Percentiles rank a stretch among this genome's conserved stretches.
phyloP scores from a whole-genome alignment of 495 filamentous ascomycete genomes.

The Hypoxylon crocopeplum region DNA sequence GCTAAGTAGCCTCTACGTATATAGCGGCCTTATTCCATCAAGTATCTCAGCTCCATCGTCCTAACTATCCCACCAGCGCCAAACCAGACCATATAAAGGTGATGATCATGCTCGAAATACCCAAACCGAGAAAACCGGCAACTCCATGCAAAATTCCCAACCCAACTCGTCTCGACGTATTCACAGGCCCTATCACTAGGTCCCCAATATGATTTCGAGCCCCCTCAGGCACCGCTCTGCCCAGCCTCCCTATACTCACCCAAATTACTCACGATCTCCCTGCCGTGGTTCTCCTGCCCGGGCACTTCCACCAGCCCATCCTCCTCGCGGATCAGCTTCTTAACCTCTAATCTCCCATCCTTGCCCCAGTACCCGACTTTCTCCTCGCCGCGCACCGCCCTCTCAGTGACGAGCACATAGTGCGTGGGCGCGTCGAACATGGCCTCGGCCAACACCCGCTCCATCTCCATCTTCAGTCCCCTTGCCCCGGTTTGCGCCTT shows the following conservation, averaged over 20 bases:
- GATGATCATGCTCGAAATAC: too few species aligned
- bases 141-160: not conserved
- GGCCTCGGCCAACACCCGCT: slow-evolving; percentile 81
- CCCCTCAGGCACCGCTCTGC: slow-evolving; percentile 49
- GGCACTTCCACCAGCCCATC: slow-evolving; percentile 40
- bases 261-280: slow-evolving; percentile 33
- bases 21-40: too few species aligned
- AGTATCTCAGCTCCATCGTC: too few species aligned
- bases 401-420: slow-evolving; percentile 76
- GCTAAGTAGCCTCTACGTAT: not conserved
- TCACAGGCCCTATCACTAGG: not conserved
- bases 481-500: slow-evolving; percentile 86
- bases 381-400: slow-evolving; percentile 69
- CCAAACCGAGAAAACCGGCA: not conserved
- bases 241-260: slow-evolving; percentile 52
- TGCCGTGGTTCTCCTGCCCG: slow-evolving; percentile 30
- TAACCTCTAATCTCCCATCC: slow-evolving; percentile 57
- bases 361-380: slow-evolving; percentile 60
- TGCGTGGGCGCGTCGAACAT: slow-evolving; percentile 86
- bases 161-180: not conserved
- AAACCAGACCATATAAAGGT: too few species aligned
- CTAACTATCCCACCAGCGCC: too few species aligned
- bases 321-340: slow-evolving; percentile 62
- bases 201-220: too few species aligned
- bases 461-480: slow-evolving; percentile 87